phyloP scores from a whole-genome alignment of 257 asterid species.

The Penstemon eatonii region DNA sequence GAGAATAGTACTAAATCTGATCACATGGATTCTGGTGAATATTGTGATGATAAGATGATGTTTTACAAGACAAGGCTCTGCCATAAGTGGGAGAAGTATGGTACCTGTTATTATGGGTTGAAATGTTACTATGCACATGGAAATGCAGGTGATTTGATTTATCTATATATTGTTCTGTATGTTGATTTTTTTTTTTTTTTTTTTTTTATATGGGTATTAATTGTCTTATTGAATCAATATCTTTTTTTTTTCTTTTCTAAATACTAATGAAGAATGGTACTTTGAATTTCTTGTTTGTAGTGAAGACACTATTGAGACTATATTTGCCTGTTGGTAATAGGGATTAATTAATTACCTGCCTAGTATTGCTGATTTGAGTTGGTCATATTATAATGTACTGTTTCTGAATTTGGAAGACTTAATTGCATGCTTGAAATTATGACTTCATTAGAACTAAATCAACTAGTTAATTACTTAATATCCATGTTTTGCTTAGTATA shows the following conservation, averaged over 20 bases:
- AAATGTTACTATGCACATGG: constrained; percentile 63
- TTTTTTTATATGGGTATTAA: not conserved
- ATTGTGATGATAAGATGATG: not conserved
- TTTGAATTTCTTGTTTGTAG: not conserved
- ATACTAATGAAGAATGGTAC: not conserved
- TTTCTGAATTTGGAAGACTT: constrained; percentile 5
- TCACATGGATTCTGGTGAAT: constrained; percentile 1
- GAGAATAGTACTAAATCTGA: constrained; percentile 13
- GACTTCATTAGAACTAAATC: not conserved
- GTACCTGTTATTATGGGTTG: constrained; percentile 40
- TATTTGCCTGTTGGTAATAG: not conserved
- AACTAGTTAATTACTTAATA: not conserved
- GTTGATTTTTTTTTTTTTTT: not conserved
- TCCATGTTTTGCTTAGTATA: not conserved
- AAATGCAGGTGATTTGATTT: constrained; percentile 36
- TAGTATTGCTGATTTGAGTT: not conserved
- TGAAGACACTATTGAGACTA: not conserved
- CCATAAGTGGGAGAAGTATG: constrained; percentile 34
- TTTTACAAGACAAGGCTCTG: constrained; percentile 45
- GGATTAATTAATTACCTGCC: not conserved
- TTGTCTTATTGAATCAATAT: not conserved
- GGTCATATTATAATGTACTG: constrained; percentile 5
- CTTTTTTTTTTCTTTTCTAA: not conserved
- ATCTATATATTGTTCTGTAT: not conserved
- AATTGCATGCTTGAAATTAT: constrained; percentile 15